Base-by-base conservation (phyloP, 129 eudicot genomes). In the Tanacetum coccineum region DNA sequence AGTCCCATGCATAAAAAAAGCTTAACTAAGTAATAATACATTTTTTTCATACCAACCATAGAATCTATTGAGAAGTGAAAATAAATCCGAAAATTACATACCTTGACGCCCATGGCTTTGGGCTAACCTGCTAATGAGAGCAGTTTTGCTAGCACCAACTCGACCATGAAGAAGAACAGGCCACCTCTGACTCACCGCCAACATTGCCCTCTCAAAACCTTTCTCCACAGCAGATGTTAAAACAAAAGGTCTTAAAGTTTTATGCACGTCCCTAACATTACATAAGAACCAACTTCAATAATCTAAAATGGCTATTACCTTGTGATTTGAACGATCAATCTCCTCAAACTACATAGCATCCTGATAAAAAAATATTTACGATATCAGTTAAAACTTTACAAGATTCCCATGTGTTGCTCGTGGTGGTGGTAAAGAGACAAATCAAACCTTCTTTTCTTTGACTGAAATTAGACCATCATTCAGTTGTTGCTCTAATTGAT, bases 91-190 rank as follows among this genome's bases (percentile, higher is more conserved):
- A 66, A 70, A 59, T 9, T 8, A 73, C 64, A 62, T 81, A 93
- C 98, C 98, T 84, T 67, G 87, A 59, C 82, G 84, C 18, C 89
- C 86, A 75, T 78, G 70, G 64, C 49, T 81, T 46, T 63, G 74
- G 63, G 95, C 95, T 80, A 93, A 76, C 74, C 83, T 82, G 77
- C 72, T 67, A 69, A 93, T 74, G 21, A 93, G 89, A 53, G 95
- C 91, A 66, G 96, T 88, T 79, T 93, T 93, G 71, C 98, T 96
- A 9, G 85, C 70, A 67, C 98, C 98, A 66, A 85, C 81, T 19
- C 49, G 88, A 72, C n/a, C n/a, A n/a, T n/a, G n/a, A n/a, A n/a
- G n/a, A n/a, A n/a, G n/a, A n/a, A n/a, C n/a, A n/a, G n/a, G n/a
- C n/a, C n/a, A n/a, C n/a, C n/a, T n/a, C n/a, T n/a, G n/a, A n/a